These are phyloP conservation scores for Kwoniella pini DNA, from an alignment of 768 basidiomycete species.

Conservation along the genomic window DNA sequence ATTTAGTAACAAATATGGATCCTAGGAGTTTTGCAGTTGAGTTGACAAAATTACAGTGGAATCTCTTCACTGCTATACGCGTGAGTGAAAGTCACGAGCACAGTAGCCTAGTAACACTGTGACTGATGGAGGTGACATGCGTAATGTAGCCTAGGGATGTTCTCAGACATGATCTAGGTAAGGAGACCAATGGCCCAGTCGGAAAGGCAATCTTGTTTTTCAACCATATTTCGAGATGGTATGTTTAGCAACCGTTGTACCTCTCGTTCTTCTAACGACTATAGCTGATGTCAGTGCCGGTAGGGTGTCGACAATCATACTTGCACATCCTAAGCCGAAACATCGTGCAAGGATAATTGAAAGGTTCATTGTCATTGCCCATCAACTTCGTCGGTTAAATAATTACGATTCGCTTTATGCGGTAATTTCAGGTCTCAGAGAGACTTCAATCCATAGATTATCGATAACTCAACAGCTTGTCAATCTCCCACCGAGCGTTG, in stretches of 20 bases:
- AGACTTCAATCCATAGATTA: constrained; percentile 70
- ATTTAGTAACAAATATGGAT: constrained; percentile 19
- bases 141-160: constrained; percentile 87
- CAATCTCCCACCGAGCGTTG: constrained; percentile 64
- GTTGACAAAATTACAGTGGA: constrained; percentile 73
- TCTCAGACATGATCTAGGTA: constrained; percentile 72
- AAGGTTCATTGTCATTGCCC: constrained; percentile 81
- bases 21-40: constrained; percentile 71
- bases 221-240: constrained; percentile 85
- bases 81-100: no score
- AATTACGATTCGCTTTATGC: constrained; percentile 93
- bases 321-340: constrained; percentile 78
- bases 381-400: constrained; percentile 74
- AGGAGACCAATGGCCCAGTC: constrained; percentile 68
- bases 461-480: constrained; percentile 76
- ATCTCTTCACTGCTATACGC: constrained; percentile 72
- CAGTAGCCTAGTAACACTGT: no score
- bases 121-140: no score
- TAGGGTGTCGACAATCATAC: constrained; percentile 88
- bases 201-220: constrained; percentile 72
- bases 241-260: constrained; percentile 13
- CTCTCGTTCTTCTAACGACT: constrained; percentile 3
- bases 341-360: constrained; percentile 79
- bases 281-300: background rate
- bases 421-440: constrained; percentile 89